phyloP scores from a whole-genome alignment of 2,329 filamentous ascomycete genomes.

The Claviceps pusilla region DNA sequence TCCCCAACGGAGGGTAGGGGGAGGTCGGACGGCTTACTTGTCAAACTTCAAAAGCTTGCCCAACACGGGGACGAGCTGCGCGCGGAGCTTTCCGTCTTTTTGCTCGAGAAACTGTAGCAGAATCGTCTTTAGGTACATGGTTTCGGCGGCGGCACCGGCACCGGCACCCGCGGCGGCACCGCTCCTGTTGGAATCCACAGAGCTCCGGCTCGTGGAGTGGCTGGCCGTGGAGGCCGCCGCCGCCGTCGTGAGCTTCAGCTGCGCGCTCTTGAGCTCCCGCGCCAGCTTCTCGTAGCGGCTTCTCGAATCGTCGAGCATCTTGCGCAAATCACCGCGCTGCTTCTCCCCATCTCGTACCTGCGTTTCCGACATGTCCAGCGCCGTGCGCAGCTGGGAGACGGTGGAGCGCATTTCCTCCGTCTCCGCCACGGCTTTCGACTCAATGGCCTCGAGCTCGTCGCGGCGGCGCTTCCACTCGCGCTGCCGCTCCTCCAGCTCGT shows the following conservation, averaged over 20 bases:
- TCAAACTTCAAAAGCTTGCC: constrained; percentile 65
- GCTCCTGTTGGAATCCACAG: constrained; percentile 23
- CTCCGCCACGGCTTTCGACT: constrained; percentile 57
- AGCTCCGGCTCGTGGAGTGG: constrained; percentile 28
- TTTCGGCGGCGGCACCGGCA: constrained; percentile 26
- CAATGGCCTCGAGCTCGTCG: constrained; percentile 59
- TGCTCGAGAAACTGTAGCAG: constrained; percentile 69
- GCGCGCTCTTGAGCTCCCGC: constrained; percentile 44
- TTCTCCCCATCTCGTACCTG: constrained; percentile 73
- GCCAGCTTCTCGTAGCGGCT: constrained; percentile 64
- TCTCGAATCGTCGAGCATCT: constrained; percentile 63
- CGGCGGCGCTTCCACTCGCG: constrained; percentile 59
- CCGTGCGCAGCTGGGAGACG: constrained; percentile 61
- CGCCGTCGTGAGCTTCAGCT: constrained; percentile 28
- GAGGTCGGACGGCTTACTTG: constrained; percentile 37
- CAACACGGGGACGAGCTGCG: constrained; percentile 63
- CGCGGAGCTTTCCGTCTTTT: constrained; percentile 60
- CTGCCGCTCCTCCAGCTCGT: constrained; percentile 60
- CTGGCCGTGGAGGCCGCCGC: constrained; percentile 20
- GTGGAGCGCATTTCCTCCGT: constrained; percentile 59
- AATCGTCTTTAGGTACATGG: constrained; percentile 65
- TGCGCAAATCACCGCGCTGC: constrained; percentile 61
- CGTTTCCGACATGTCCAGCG: constrained; percentile 75
- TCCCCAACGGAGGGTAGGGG: not conserved
- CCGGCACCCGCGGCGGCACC: constrained; percentile 11